phyloP scores from a whole-genome alignment of 148 eudicot genomes.

The Polygonum maritimum region DNA sequence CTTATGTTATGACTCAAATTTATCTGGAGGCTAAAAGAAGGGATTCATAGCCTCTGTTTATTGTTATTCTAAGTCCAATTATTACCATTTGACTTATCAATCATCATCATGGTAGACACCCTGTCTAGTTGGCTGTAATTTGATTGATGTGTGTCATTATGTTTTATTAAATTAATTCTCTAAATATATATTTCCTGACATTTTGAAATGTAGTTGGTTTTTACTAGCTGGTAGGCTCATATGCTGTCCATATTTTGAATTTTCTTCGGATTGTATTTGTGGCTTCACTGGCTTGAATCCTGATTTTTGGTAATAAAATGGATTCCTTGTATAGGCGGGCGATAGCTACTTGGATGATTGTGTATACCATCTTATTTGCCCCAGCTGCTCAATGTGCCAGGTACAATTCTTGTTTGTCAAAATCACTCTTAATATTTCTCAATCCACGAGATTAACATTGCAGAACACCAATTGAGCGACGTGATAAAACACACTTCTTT shows the following conservation, averaged over 20 bases:
- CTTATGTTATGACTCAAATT: neutral
- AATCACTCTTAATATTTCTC: neutral
- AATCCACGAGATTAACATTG: neutral
- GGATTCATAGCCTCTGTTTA: neutral
- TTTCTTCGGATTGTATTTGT: neutral
- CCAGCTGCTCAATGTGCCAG: constrained; percentile 76
- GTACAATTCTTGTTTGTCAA: constrained; percentile 20
- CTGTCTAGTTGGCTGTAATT: neutral
- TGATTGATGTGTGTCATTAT: neutral
- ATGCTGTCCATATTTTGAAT: neutral
- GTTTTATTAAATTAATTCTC: neutral
- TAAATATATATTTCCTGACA: neutral
- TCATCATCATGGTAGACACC: neutral
- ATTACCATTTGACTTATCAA: neutral
- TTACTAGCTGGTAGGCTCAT: neutral
- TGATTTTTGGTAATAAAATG: neutral
- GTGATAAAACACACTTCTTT: neutral
- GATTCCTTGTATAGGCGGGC: constrained; percentile 37
- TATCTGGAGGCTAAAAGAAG: neutral
- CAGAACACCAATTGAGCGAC: neutral
- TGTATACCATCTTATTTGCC: constrained; percentile 75
- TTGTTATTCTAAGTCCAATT: neutral
- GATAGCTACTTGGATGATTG: constrained; percentile 76
- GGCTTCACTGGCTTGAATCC: neutral
- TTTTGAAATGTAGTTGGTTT: neutral